A percentile compares a stretch with the other conserved stretches of the same genome.
Evolutionary conservation across 2,329 filamentous ascomycete genomes (phyloP).

Genomic region (Venturiaceae sp.): DNA sequence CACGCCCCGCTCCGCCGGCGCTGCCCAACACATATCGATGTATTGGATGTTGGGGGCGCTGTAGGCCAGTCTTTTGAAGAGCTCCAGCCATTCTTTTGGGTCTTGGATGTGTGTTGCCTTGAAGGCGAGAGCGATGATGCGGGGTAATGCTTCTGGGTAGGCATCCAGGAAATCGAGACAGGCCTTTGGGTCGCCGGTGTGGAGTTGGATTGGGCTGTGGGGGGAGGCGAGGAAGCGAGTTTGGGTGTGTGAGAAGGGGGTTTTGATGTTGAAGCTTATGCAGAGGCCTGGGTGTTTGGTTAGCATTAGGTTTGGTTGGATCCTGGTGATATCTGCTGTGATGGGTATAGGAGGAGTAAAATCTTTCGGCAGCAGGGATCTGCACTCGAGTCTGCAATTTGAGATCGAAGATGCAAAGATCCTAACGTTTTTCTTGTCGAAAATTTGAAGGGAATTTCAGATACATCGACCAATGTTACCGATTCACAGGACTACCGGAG

Average conservation of each 20-base stretch:
- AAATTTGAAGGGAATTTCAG: too few relatives aligned
- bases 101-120: background rate
- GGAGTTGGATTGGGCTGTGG: background rate
- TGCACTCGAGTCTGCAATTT: too few relatives aligned
- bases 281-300: background rate
- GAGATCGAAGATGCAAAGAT: too few relatives aligned
- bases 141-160: background rate
- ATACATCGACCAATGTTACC: too few relatives aligned
- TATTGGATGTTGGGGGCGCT: background rate
- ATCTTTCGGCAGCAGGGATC: too few relatives aligned
- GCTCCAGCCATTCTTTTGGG: background rate
- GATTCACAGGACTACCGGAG: too few relatives aligned
- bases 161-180: background rate
- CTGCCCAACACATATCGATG: background rate
- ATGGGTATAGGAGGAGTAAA: too few relatives aligned
- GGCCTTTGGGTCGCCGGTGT: background rate
- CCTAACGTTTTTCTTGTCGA: too few relatives aligned
- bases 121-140: background rate
- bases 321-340: too few relatives aligned
- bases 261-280: background rate
- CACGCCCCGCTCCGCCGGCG: background rate
- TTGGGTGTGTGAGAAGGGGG: background rate
- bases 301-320: too few relatives aligned
- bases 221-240: background rate
- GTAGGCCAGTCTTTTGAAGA: background rate